A percentile compares a stretch with the other conserved stretches of the same genome.
Conservation (phyloP, 192 early-diverging fungal species). For the Entomortierella chlamydospora region DNA sequence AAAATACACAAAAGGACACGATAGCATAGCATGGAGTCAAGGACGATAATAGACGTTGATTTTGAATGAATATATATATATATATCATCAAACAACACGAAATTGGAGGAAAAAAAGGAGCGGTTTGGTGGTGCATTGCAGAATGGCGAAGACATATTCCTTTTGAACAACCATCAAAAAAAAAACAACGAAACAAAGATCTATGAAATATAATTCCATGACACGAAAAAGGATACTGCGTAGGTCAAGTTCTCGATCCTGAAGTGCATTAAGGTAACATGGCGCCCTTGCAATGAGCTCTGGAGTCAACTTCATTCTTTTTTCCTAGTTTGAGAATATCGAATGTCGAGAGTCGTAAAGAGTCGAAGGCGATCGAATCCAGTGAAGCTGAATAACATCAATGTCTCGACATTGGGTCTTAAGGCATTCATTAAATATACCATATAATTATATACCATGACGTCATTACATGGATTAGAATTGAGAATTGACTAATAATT, state of each 20-base stretch:
- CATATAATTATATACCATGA: too few relatives aligned
- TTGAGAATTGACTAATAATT: too few relatives aligned
- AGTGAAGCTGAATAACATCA: too few relatives aligned
- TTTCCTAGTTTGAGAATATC: not conserved
- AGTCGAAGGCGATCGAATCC: not conserved
- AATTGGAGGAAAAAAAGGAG: not conserved
- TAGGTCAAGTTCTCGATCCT: slow-evolving; percentile 92
- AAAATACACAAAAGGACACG: slow-evolving; percentile 15
- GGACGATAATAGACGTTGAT: slow-evolving; percentile 1
- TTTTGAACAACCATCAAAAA: not conserved
- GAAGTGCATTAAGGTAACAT: slow-evolving; percentile 85
- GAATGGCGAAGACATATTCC: not conserved
- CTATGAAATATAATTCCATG: not conserved
- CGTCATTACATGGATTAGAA: too few relatives aligned
- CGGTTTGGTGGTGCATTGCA: not conserved
- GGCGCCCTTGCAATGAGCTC: slow-evolving; percentile 75
- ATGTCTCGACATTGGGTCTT: too few relatives aligned
- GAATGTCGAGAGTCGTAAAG: not conserved
- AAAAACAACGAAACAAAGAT: not conserved
- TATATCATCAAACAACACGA: not conserved
- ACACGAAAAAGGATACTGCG: slow-evolving; percentile 68
- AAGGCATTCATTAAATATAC: not conserved
- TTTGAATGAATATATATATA: not conserved
- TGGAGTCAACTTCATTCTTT: slow-evolving; percentile 79
- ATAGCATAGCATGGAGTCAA: slow-evolving; percentile 22